phyloP scores from a whole-genome alignment of 2,329 filamentous ascomycete species.

The Aureobasidium uvarum region DNA sequence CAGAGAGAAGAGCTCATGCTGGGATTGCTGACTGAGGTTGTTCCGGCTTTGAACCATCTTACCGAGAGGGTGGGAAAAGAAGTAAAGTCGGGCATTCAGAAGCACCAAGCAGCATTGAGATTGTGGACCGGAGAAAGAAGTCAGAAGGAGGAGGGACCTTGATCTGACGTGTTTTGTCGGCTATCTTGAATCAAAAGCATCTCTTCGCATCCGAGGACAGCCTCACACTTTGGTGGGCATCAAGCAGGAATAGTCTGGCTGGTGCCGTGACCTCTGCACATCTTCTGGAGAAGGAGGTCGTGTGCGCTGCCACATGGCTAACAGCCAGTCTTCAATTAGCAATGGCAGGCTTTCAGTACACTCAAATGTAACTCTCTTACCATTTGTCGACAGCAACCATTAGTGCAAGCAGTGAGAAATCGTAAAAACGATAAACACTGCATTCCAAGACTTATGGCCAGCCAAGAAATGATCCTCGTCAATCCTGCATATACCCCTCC shows the following conservation, averaged over 20 bases:
- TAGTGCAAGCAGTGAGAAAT: not conserved
- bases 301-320: not conserved
- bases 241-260: not conserved
- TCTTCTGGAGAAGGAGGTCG: not conserved
- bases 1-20: slow-evolving; percentile 16
- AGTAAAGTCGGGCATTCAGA: not conserved
- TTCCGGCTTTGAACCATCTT: slow-evolving; percentile 13
- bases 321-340: not conserved
- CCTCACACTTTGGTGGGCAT: not conserved
- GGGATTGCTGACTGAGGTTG: slow-evolving; percentile 20
- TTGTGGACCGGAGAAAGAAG: slow-evolving; percentile 11
- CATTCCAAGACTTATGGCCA: slow-evolving; percentile 3
- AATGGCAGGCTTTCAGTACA: not conserved
- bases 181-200: not conserved
- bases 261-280: not conserved
- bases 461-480: slow-evolving; percentile 10
- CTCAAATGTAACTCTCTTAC: not conserved
- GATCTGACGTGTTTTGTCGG: not conserved
- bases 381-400: not conserved
- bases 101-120: slow-evolving; percentile 17
- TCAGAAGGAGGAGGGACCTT: not conserved
- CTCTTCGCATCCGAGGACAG: too few relatives aligned
- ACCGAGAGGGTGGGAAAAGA: slow-evolving; percentile 12
- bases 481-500: slow-evolving; percentile 1
- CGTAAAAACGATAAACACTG: not conserved